Conservation (phyloP, 78 protist species). For the Emiliania huxleyi region DNA sequence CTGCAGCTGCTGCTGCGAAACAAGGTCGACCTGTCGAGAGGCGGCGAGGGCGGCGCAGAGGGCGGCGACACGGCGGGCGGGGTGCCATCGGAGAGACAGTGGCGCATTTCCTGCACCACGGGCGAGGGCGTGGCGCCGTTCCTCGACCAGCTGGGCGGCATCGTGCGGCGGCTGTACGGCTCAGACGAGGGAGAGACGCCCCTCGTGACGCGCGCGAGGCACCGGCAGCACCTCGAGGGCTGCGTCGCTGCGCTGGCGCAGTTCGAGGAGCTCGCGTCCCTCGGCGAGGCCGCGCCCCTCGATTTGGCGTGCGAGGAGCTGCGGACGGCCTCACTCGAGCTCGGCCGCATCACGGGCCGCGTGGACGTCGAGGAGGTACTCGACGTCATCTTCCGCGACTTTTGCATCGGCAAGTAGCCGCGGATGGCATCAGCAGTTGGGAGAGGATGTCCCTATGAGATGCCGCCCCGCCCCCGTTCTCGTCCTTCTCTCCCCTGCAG, state of each 20-base stretch:
- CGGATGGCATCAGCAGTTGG: too few relatives aligned
- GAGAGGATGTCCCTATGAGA: too few relatives aligned
- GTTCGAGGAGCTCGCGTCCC: neutral
- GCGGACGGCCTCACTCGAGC: conserved; percentile 56
- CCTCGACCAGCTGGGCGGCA: neutral
- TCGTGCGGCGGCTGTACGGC: conserved; percentile 15
- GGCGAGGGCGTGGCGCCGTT: conserved; percentile 26
- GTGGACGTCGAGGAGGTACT: conserved; percentile 76
- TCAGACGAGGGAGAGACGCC: neutral
- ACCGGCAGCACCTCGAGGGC: conserved; percentile 28
- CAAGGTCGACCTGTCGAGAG: neutral
- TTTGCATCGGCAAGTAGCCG: conserved; percentile 86
- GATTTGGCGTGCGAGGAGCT: conserved; percentile 55
- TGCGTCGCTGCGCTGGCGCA: neutral
- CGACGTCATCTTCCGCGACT: conserved; percentile 78
- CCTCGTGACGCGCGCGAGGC: conserved; percentile 33
- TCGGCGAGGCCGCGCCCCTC: neutral
- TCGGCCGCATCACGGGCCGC: conserved; percentile 61
- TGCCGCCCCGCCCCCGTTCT: too few relatives aligned
- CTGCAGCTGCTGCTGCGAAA: conserved; percentile 1
- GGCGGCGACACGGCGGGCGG: neutral
- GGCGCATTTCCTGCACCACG: neutral
- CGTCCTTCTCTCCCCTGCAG: too few relatives aligned
- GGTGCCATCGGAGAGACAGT: neutral
- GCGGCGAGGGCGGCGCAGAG: neutral